Evolutionary conservation across 352 stramenopile genomes (phyloP), one percentile per base, ranked within the genome.

Genomic region (Phytophthora colocasiae): DNA sequence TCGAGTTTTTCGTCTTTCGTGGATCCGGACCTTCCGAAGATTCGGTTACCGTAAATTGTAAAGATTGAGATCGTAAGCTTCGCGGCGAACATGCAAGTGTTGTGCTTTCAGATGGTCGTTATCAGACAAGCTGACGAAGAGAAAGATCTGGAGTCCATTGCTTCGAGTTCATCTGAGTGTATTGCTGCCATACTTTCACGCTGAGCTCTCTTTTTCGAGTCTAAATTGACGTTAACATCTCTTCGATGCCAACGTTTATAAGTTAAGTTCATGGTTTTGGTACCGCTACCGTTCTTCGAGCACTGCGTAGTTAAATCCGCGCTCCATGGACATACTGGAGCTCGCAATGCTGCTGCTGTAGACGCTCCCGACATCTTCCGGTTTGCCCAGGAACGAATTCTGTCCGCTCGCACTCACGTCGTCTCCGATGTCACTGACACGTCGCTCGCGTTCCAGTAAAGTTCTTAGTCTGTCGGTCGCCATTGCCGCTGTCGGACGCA

Each of bases 371-470:
- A 67, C 5, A 12, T 78, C 66, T 31, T 78, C 70, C 48, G 48
- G 49, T 0, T 45, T 63, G 32, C 76, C 76, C 12, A 84, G 43
- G 51, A 84, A 84, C 52, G 76, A 84, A 41, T 80, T 77, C 47
- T 80, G 68, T 24, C 66, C 66, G 19, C 58, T 69, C 19, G 67
- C 54, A 26, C 66, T 69, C 40, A 87, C 57, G 29, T 83, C 74
- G 22, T 81, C 80, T 5, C 76, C 69, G 34, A 88, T 74, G 34
- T 84, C 79, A 46, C 78, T 87, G 27, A 89, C 56, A 6, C 79
- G 66, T 26, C 77, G 73, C 40, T 87, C 78, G 8, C 73, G 74
- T 9, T 88, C 78, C 40, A 91, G 49, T 51, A 88, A 66, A 27
- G 65, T 58, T 6, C 76, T 66, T 8, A 92, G 36, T n/a, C 79